phyloP scores from a whole-genome alignment of 306 rosid genomes.

The Prunus mira region DNA sequence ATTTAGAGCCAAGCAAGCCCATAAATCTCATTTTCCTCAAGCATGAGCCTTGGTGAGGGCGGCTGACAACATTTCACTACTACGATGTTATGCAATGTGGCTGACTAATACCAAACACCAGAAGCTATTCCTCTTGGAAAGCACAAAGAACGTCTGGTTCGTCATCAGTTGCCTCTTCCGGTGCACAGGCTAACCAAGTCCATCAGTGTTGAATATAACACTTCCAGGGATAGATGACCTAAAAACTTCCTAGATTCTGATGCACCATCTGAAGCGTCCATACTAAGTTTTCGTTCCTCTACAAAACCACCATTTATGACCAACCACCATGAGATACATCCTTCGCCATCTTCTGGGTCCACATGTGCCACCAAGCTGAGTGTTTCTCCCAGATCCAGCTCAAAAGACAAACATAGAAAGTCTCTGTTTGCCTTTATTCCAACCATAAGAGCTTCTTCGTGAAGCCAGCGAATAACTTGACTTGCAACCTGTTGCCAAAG shows the following conservation, averaged over 20 bases:
- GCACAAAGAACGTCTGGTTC: neutral
- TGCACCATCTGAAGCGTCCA: constrained; percentile 45
- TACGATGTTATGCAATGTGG: neutral
- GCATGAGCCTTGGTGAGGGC: no score
- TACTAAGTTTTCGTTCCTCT: constrained; percentile 62
- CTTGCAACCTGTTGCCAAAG: constrained; percentile 65
- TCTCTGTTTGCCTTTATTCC: constrained; percentile 76
- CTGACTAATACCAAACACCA: neutral
- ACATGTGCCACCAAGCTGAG: constrained; percentile 74
- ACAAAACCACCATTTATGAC: constrained; percentile 65
- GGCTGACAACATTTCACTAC: neutral
- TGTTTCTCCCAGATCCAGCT: constrained; percentile 83
- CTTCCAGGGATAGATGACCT: constrained; percentile 77
- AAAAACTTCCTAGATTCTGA: constrained; percentile 69
- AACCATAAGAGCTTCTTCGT: constrained; percentile 71
- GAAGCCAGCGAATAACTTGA: constrained; percentile 86
- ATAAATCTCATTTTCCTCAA: no score
- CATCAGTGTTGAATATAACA: constrained; percentile 72
- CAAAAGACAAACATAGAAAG: constrained; percentile 72
- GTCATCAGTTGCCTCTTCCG: constrained; percentile 51
- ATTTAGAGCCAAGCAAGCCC: no score
- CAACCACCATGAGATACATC: constrained; percentile 92
- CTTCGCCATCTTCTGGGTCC: constrained; percentile 72
- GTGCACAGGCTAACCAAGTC: constrained; percentile 77
- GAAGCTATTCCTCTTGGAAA: neutral